Conservation (phyloP, 1,284 basidiomycete species). For the Pascua sp. region DNA sequence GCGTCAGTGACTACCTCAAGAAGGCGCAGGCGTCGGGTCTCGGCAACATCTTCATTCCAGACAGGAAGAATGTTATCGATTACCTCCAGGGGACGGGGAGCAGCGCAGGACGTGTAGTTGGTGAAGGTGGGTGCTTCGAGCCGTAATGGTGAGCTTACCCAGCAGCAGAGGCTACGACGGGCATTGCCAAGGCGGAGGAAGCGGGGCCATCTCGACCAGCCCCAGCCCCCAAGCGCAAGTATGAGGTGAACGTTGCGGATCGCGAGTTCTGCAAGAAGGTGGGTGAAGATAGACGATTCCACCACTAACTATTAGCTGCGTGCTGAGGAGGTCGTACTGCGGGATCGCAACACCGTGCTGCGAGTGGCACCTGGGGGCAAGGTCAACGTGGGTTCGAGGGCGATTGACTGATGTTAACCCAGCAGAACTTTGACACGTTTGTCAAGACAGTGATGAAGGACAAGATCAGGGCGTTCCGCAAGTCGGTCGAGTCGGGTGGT, state of each 20-base stretch:
- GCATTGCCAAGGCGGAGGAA: slow-evolving; percentile 20
- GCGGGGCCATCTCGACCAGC: slow-evolving; percentile 55
- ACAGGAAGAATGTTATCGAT: slow-evolving; percentile 75
- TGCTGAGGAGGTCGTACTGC: slow-evolving; percentile 40
- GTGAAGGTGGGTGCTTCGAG: slow-evolving; percentile 53
- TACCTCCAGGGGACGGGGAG: slow-evolving; percentile 66
- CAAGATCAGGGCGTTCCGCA: slow-evolving; percentile 39
- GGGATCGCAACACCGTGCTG: slow-evolving; percentile 42
- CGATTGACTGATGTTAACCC: slow-evolving; percentile 1
- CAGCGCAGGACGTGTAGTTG: slow-evolving; percentile 57
- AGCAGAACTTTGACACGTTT: slow-evolving; percentile 40
- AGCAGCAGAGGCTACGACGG: slow-evolving; percentile 1
- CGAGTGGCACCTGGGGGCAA: slow-evolving; percentile 38
- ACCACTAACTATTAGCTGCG: slow-evolving; percentile 22
- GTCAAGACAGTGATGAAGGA: slow-evolving; percentile 40
- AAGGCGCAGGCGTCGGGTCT: slow-evolving; percentile 71
- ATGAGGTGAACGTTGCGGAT: slow-evolving; percentile 72
- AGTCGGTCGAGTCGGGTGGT: slow-evolving; percentile 30
- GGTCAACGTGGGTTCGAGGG: slow-evolving; percentile 30
- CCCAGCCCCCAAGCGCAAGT: slow-evolving; percentile 61
- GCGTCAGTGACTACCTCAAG: slow-evolving; percentile 79
- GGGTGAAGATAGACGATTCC: slow-evolving; percentile 1
- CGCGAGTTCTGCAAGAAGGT: slow-evolving; percentile 72
- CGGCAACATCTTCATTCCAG: slow-evolving; percentile 75
- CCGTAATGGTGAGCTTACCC: slow-evolving; percentile 53